A percentile compares a stretch with the other conserved stretches of the same genome.
Evolutionary conservation across 805 yeast species (phyloP).

Genomic region (Metschnikowia amazonensis): DNA sequence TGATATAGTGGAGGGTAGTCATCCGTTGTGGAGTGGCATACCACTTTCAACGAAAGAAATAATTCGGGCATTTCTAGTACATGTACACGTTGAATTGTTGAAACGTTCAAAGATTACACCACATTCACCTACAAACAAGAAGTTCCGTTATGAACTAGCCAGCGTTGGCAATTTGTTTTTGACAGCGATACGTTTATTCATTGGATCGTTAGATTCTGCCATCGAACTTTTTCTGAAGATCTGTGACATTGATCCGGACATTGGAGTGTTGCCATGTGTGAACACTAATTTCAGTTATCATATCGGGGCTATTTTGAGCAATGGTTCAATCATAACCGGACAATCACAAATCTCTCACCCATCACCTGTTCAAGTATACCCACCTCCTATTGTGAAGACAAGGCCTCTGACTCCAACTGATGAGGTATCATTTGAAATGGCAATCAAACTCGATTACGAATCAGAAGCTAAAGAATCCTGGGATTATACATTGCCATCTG

Average conservation of each 20-base stretch:
- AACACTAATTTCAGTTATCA: conserved; percentile 84
- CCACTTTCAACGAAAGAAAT: conserved; percentile 64
- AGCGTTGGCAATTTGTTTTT: conserved; percentile 81
- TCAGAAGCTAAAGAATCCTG: background rate
- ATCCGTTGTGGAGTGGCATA: conserved; percentile 60
- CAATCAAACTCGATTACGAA: conserved; percentile 1
- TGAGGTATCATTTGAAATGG: conserved; percentile 1
- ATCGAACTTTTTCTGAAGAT: conserved; percentile 70
- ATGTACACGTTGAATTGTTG: conserved; percentile 71
- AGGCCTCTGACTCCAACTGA: conserved; percentile 19
- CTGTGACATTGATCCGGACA: conserved; percentile 49
- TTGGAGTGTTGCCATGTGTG: conserved; percentile 71
- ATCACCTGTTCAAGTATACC: conserved; percentile 21
- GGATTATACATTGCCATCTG: conserved; percentile 14
- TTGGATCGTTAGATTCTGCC: conserved; percentile 82
- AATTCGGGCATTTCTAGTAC: conserved; percentile 70
- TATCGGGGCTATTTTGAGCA: conserved; percentile 67
- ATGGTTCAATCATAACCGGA: conserved; percentile 78
- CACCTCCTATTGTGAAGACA: conserved; percentile 19
- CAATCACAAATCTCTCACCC: conserved; percentile 96
- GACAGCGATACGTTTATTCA: conserved; percentile 75
- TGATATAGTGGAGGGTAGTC: conserved; percentile 73
- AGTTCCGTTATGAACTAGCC: conserved; percentile 72
- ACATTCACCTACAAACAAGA: conserved; percentile 33
- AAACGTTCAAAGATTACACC: conserved; percentile 51